Evolutionary conservation across 768 basidiomycete genomes (phyloP), one percentile per base, ranked within the genome.

Genomic region (Myochromella boudieri): DNA sequence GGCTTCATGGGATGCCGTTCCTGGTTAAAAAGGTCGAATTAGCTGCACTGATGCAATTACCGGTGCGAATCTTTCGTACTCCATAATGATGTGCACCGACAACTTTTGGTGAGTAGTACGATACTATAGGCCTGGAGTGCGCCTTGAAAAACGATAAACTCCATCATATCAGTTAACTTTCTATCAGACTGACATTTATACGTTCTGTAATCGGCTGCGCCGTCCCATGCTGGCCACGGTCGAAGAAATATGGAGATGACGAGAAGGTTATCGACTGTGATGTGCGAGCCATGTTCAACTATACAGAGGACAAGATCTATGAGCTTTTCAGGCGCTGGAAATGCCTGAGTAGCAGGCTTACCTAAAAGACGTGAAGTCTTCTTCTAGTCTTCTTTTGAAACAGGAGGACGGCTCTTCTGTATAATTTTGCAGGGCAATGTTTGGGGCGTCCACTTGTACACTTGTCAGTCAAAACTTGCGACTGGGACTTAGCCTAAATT

Each of bases 1-100:
- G 95, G 95, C 65, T 97, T 97, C 95, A 99, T 99, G 2, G 95
- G 95, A 69, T 99, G 95, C 38, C 87, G 82, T 80, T 97, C 93
- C 95, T 98, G 56, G 33, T 48, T 20, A 34, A 42, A 20, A 15
- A 17, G 6, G 6, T 25, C 25, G 4, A 48, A 14, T 42, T 10
- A 45, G 34, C 29, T 18, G 27, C 6, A 12, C 32, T 3, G 31
- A n/a, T 36, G 25, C 27, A 32, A 32, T n/a, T 9, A 21, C 18
- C 37, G 25, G 15, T 10, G n/a, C 6, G 24, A 21, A 42, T 41
- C 15, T 6, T 18, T 69, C 82, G 45, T 69, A 95, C 95, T 52
- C 95, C 95, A 71, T 97, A 99, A 64, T 99, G 97, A 64, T 93
- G 91, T 52, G 89, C 85, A 2, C 97, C 97, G 2, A 97, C 89